Base-by-base conservation (phyloP, 805 yeast species). In the Ogataea pini region DNA sequence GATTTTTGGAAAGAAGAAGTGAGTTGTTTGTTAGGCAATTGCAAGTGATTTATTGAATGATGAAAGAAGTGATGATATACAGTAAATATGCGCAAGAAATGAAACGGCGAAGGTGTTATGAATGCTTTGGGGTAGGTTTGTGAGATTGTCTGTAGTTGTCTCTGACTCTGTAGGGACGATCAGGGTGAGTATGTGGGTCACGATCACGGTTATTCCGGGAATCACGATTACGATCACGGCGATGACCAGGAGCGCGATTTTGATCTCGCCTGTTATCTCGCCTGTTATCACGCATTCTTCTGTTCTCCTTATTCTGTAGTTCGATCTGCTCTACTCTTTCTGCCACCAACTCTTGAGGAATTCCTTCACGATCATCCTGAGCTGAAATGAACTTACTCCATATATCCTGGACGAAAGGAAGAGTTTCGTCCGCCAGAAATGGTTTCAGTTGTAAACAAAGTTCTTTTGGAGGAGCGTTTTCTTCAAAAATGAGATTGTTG, bases 361-460 rank as follows among this genome's bases (percentile, higher is more conserved):
- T 68, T 6, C 83, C 83, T 49, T 73, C 72, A 7, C 59, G 55
- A 47, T 73, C 75, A 1, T 64, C 56, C 50, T 76, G 78, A 2
- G 79, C 81, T 29, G 68, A 64, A 3, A 73, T 47, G 38, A 78
- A 55, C 46, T 75, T 59, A 38, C 62, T 59, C 82, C 82, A 79
- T 39, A 79, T 52, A 36, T 66, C 59, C 27, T 60, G 62, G 45
- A 79, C 72, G 50, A 79, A 76, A 34, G 42, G 47, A 42, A 62
- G 44, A 2, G 78, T 58, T 6, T 72, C 72, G 18, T 69, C 65
- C 24, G 69, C 73, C 17, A 79, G 59, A 52, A 78, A 78, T n/a
- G 75, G 78, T 31, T 56, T 49, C 62, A 78, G 52, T 45, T 79
- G 82, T 9, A 61, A 49, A 38, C 72, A 71, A 19, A 79, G 67